Evolutionary conservation across 495 filamentous ascomycete species (phyloP), one percentile per base, ranked within the genome.

Genomic region (Penicillium salamii): DNA sequence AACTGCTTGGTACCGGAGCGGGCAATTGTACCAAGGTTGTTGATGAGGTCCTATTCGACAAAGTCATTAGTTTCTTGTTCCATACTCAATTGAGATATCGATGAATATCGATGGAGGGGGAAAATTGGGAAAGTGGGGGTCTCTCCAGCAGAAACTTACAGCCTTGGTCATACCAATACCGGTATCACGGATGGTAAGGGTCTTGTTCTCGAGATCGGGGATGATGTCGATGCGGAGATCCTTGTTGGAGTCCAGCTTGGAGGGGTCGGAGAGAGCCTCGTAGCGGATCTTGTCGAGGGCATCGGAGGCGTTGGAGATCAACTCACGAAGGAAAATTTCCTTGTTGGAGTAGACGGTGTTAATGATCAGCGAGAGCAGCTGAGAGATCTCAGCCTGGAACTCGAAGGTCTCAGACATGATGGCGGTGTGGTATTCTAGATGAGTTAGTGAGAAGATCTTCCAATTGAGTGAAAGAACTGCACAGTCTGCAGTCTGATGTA

Each of bases 311-410:
- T 98, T 98, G 74, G 93, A 97, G 61, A 98, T 88, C 61, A 98
- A 71, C 74, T 98, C 93, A 84, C 93, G 81, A 59, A 98, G 78
- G 85, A 97, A 98, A 74, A 98, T 98, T 78, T 97, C 93, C 84
- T 98, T 98, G 83, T 98, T 98, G 56, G 91, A 96, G 85, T 98
- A 98, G 78, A 98, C 93, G 52, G 93, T 97, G 87, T 98, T 98
- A 80, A 98, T 97, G 77, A 98, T 97, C 66, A 98, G 85, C 54
- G 87, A 90, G 67, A 98, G 88, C 45, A 98, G 89, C 90, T 98
- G 93, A 85, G 90, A 96, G 74, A 97, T 97, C 87, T 97, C 92
- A 87, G 91, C 92, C 85, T 98, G 93, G 80, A 98, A 98, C 85
- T 97, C 91, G 79, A 97, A 97, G 51, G 89, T 95, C 79, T 96